A percentile compares a stretch with the other conserved stretches of the same genome.
Conservation (phyloP, 1,284 basidiomycete species). For the Cutaneotrichosporon dermatis region DNA sequence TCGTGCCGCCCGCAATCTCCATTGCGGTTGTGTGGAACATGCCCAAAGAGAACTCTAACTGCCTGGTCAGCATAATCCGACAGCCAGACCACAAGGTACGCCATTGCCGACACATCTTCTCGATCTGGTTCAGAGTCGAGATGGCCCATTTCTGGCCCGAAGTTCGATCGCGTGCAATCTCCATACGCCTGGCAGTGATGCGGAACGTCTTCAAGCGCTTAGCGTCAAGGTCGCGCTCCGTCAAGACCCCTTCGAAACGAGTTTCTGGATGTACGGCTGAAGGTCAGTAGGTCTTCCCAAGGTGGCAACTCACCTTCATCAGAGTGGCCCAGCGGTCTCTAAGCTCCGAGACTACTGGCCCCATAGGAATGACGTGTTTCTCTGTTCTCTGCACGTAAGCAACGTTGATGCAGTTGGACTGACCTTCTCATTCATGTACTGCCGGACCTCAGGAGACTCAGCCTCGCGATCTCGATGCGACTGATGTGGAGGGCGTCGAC, state of each 20-base stretch:
- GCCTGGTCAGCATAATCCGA: not conserved
- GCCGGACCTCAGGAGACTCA: constrained; percentile 77
- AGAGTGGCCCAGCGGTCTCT: constrained; percentile 53
- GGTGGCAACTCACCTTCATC: constrained; percentile 62
- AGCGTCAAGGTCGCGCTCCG: constrained; percentile 38
- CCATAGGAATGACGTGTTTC: constrained; percentile 67
- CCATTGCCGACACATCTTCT: constrained; percentile 70
- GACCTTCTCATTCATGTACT: constrained; percentile 86
- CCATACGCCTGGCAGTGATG: constrained; percentile 36
- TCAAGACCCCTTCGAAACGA: constrained; percentile 41
- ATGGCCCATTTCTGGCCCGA: constrained; percentile 28
- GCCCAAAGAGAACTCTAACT: constrained; percentile 77
- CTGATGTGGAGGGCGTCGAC: constrained; percentile 95
- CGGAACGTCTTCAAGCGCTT: constrained; percentile 40
- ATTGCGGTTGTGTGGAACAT: constrained; percentile 67
- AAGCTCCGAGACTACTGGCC: constrained; percentile 43
- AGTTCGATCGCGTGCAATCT: constrained; percentile 27
- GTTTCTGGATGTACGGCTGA: constrained; percentile 40
- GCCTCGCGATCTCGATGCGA: constrained; percentile 94
- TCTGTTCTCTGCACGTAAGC: constrained; percentile 29
- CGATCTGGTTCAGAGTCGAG: constrained; percentile 30
- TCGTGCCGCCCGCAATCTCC: constrained; percentile 45
- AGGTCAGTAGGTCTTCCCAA: not conserved
- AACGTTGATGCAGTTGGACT: constrained; percentile 2
- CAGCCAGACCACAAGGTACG: constrained; percentile 61